These are phyloP conservation scores for Jaenimonas drosophilae DNA, from an alignment of 208 protist species.

Conservation along the genomic window DNA sequence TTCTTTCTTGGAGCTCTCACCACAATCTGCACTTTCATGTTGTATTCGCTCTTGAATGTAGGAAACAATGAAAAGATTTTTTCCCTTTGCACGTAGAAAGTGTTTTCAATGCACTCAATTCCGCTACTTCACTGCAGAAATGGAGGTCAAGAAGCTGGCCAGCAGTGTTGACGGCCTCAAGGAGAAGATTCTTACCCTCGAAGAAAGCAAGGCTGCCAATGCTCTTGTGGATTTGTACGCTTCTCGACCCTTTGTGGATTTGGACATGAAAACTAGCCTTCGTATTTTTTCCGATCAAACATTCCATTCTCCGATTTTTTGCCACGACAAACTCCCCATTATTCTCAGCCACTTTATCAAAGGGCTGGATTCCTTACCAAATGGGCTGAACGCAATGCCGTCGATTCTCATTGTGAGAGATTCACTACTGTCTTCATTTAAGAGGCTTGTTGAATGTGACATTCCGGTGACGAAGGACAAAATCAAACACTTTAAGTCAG, in stretches of 20 bases:
- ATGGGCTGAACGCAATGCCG: conserved; percentile 79
- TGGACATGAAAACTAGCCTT: conserved; percentile 45
- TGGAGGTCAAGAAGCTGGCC: no score
- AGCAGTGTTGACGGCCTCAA: conserved; percentile 23
- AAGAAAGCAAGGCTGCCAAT: conserved; percentile 47
- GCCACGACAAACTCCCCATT: conserved; percentile 76
- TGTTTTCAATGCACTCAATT: no score
- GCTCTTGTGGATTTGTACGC: conserved; percentile 50
- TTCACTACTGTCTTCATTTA: conserved; percentile 68
- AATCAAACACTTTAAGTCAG: conserved; percentile 33
- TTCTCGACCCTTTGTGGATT: conserved; percentile 27
- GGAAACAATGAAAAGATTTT: conserved; percentile 17
- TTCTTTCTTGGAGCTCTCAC: conserved; percentile 5
- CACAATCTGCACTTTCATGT: conserved; percentile 1
- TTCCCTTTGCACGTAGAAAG: background rate
- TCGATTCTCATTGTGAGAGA: conserved; percentile 55
- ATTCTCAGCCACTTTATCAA: conserved; percentile 59
- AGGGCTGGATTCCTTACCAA: conserved; percentile 63
- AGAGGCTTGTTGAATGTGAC: conserved; percentile 47
- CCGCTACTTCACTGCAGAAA: no score
- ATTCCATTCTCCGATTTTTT: conserved; percentile 54
- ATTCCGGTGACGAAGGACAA: conserved; percentile 41
- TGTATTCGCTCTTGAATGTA: background rate
- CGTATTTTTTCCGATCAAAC: conserved; percentile 28
- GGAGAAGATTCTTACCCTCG: conserved; percentile 30